Evolutionary conservation across 73 alveolate species (phyloP), one percentile per base, ranked within the genome.

Genomic region (Uronychia setigera): DNA sequence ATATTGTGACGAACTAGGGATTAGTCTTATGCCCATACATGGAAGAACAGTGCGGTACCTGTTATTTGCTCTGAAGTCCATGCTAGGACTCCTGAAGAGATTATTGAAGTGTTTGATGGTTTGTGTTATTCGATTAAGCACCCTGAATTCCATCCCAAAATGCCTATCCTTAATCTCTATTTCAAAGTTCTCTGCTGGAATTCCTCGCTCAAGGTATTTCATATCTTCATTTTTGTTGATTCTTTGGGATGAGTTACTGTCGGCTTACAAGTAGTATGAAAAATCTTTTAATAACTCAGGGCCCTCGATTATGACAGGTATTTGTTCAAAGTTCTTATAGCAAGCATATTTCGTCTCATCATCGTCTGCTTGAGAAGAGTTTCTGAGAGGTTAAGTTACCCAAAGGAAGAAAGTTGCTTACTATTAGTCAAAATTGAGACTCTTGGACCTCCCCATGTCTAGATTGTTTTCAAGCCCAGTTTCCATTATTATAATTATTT

Each of bases 141-240:
- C 34, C 59, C 94, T 34, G 80, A 78, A 88, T 59, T 88, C 94
- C 94, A 88, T 88, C 29, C 81, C 94, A 27, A 78, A 60, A 25
- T 58, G 58, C 30, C 94, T 84, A 9, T 83, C 60, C 1, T 88
- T 83, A 14, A 31, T 84, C 29, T 35, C 76, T 11, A 59, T 77
- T 25, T 67, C 80, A 67, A 83, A 88, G 29, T 83, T 86, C 33
- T 83, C 91, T 26, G 84, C 57, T 0, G 85, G 83, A 26, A 88
- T 88, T 0, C 94, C 94, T 84, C 88, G 76, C 82, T 88, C 94
- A 0, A 88, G 58, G 75, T 58, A 35, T 28, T 79, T 25, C 76
- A 88, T 30, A 30, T 88, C 94, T 0, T 83, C 92, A 58, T 84
- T 77, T 67, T 78, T 84, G 58, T 88, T 85, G 29, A 88, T 88